Evolutionary conservation across 768 basidiomycete genomes (phyloP), one percentile per base, ranked within the genome.

Genomic region (Mycena indigotica): DNA sequence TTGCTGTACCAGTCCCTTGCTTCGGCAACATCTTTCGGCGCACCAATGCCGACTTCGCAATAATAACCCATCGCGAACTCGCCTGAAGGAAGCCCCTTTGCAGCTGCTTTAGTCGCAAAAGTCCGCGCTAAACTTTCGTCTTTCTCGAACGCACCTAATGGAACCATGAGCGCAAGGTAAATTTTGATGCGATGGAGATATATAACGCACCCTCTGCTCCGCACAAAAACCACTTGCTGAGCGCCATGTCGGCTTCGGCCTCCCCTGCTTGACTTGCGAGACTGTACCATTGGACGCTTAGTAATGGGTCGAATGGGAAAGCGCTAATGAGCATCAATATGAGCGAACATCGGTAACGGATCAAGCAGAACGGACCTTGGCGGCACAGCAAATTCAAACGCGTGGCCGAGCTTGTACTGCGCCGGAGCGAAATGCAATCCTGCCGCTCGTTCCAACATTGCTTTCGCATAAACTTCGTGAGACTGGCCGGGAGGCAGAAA

Each of bases 31-130:
- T 89, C 82, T 66, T 82, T 84, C 10, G 68, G 49, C 0, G 88
- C 85, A 0, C 93, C 95, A 5, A 98, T 89, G 2, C 96, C 96
- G 1, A 98, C 90, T 71, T 98, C 95, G 32, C 80, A 81, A 69
- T 96, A 98, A 69, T 98, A 98, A 1, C 95, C 96, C 84, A 98
- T 88, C 1, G 95, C 96, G 69, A 98, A 98, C 70, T 95, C 91
- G 0, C 93, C 96, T 55, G 82, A 87, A 1, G 91, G 80, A 41
- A 96, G 74, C 0, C 86, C 89, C 64, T 87, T 89, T 46, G 75
- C 69, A 0, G 89, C 88, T 0, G 91, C 89, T 73, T 96, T 95
- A 61, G 92, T 88, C 0, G 96, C 96, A 73, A 96, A 98, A 0
- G 87, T 90, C 62, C 84, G 84, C 2, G 96, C 95, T 3, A 98